Evolutionary conservation across 228 moss, liverwort and hornwort species (phyloP), one percentile per base, ranked within the genome.

Genomic region (Sphagnum magellanicum): DNA sequence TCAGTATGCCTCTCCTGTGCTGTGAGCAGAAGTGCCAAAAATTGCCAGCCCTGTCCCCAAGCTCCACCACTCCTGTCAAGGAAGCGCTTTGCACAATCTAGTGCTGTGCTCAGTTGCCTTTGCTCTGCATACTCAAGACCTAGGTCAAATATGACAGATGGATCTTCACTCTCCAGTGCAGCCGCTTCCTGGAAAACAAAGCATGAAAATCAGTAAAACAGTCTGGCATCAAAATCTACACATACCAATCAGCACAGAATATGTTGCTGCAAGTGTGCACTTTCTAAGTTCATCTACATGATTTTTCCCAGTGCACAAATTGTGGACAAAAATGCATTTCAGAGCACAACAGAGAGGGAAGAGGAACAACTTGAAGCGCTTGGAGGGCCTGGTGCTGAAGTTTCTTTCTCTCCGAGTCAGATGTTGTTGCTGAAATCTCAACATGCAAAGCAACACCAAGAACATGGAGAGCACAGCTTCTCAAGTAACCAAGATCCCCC

Each of bases 51-150:
- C 68, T 89, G 78, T 0, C 81, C 73, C 7, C 79, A 73, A 9
- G 87, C 79, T 65, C 88, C 88, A 74, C 77, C 75, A 59, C 88
- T 89, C 14, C 81, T 69, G 69, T 90, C 88, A 61, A 96, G 84
- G 48, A 81, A 91, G 53, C 78, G 80, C 73, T 93, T 93, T 8
- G 85, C 88, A 71, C 96, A 96, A 59, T 90, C 89, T 11, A 97
- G 48, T 1, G 93, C 96, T 53, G 78, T 63, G 50, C 76, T 59
- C 57, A 82, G 76, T 79, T 84, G 78, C 53, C 88, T 79, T 70
- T 83, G 83, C 81, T 89, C 88, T 4, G 93, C 93, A 60, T 81
- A 79, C 53, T 84, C 89, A 63, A 97, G 55, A 50, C 88, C 96
- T 7, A 97, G 80, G 74, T 97, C 96, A 60, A 97, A 93, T 10